Percentiles rank a stretch among this genome's conserved stretches.
Evolutionary conservation across 2,329 filamentous ascomycete species (phyloP).

Genomic region (Aschersonia sp.): DNA sequence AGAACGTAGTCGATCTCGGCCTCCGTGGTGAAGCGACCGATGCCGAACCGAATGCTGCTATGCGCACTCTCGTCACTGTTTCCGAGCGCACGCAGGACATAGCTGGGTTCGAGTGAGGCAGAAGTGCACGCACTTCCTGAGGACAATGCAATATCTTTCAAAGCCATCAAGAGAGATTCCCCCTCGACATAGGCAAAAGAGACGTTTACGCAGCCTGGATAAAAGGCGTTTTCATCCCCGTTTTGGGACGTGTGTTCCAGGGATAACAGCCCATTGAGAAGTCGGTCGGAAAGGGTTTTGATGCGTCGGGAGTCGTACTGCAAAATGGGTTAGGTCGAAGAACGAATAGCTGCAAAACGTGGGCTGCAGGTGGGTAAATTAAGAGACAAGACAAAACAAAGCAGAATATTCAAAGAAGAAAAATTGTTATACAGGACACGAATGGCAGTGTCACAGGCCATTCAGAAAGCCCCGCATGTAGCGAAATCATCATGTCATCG

Average conservation of each 20-base stretch:
- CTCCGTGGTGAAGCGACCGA: constrained; percentile 92
- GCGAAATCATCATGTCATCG: constrained; percentile 58
- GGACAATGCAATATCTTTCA: constrained; percentile 94
- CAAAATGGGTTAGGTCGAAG: constrained; percentile 9
- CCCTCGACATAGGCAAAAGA: constrained; percentile 98
- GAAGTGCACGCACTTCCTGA: constrained; percentile 96
- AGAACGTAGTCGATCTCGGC: constrained; percentile 94
- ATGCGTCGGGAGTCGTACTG: constrained; percentile 90
- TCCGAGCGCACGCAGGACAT: constrained; percentile 84
- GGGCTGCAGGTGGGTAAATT: not conserved
- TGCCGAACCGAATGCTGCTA: constrained; percentile 94
- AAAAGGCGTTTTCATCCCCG: constrained; percentile 69
- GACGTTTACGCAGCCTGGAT: constrained; percentile 94
- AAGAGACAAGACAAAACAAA: not conserved
- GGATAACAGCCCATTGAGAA: constrained; percentile 67
- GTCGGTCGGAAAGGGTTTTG: constrained; percentile 64
- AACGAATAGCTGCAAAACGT: not conserved
- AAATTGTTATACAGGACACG: constrained; percentile 52
- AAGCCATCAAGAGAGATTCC: constrained; percentile 91
- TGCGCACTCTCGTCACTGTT: constrained; percentile 97
- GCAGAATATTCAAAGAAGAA: constrained; percentile 35
- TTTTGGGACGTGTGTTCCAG: constrained; percentile 91
- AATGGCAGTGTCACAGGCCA: constrained; percentile 44
- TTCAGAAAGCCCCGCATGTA: constrained; percentile 88
- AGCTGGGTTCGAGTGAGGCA: constrained; percentile 89